Conservation (phyloP, 164 flowering plant species). For the Paratinospora sagittata region DNA sequence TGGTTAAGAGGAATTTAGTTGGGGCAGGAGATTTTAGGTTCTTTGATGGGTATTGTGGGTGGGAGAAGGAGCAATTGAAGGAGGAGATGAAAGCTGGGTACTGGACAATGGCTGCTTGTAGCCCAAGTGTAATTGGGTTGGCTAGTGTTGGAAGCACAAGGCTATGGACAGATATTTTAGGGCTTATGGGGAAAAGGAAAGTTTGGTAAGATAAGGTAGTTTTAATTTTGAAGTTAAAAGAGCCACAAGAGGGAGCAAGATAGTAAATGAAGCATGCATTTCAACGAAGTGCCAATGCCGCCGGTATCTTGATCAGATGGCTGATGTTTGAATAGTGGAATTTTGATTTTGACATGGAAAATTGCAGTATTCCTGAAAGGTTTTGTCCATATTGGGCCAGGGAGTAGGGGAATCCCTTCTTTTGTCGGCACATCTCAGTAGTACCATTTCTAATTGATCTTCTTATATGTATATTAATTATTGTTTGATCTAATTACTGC, state of each 20-base stretch:
- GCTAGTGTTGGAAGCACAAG: conserved; percentile 38
- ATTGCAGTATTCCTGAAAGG: too few species aligned
- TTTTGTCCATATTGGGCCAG: too few species aligned
- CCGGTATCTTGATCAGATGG: too few species aligned
- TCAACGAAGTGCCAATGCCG: too few species aligned
- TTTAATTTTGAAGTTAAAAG: neutral
- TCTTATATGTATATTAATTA: too few species aligned
- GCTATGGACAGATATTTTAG: conserved; percentile 74
- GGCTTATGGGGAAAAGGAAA: conserved; percentile 56
- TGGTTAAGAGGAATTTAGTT: conserved; percentile 73
- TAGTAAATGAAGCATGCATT: neutral
- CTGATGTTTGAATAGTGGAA: too few species aligned
- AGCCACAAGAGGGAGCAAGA: neutral
- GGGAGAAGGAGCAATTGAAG: conserved; percentile 70
- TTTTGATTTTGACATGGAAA: neutral
- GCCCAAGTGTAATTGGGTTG: conserved; percentile 62
- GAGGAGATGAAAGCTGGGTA: conserved; percentile 82
- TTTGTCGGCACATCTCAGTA: too few species aligned
- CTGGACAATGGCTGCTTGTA: conserved; percentile 89
- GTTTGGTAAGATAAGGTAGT: conserved; percentile 17
- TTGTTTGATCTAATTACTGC: too few species aligned
- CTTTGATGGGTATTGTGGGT: conserved; percentile 92
- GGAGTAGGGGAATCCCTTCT: too few species aligned
- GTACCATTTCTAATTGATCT: too few species aligned
- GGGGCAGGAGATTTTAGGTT: conserved; percentile 62